Conservation (phyloP, 257 asterid species). For the Solanum gracilifrons region DNA sequence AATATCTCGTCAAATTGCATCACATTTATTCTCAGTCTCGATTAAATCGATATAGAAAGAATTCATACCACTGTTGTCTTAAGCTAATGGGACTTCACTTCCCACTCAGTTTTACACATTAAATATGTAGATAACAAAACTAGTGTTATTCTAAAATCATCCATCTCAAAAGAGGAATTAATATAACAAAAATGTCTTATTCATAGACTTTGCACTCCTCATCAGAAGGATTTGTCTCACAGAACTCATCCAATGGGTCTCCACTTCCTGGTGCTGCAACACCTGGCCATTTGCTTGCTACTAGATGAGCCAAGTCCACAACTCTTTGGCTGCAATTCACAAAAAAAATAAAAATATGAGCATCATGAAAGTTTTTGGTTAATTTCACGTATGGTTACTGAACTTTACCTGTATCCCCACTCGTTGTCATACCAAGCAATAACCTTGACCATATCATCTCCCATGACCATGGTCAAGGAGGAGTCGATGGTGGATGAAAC, state of each 20-base stretch:
- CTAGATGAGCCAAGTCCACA: conserved; percentile 87
- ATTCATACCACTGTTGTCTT: background rate
- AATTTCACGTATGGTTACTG: background rate
- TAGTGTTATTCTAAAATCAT: background rate
- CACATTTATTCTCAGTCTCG: background rate
- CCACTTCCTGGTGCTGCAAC: conserved; percentile 41
- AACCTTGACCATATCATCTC: conserved; percentile 94
- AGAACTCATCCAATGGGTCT: conserved; percentile 79
- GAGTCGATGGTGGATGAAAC: conserved; percentile 78
- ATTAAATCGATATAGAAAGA: background rate
- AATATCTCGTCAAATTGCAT: background rate
- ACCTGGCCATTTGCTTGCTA: conserved; percentile 80
- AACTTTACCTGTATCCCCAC: conserved; percentile 85
- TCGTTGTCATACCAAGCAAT: conserved; percentile 99
- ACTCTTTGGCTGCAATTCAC: conserved; percentile 69
- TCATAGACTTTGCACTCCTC: conserved; percentile 86
- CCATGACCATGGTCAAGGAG: conserved; percentile 94
- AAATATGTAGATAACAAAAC: background rate
- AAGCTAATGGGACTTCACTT: background rate
- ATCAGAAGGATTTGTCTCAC: conserved; percentile 66
- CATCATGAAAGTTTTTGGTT: background rate
- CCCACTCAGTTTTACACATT: background rate
- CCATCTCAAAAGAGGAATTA: background rate
- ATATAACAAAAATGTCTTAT: background rate
- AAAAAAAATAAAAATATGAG: background rate